phyloP scores from a whole-genome alignment of 306 rosid genomes.

The Hylodesmum podocarpum region DNA sequence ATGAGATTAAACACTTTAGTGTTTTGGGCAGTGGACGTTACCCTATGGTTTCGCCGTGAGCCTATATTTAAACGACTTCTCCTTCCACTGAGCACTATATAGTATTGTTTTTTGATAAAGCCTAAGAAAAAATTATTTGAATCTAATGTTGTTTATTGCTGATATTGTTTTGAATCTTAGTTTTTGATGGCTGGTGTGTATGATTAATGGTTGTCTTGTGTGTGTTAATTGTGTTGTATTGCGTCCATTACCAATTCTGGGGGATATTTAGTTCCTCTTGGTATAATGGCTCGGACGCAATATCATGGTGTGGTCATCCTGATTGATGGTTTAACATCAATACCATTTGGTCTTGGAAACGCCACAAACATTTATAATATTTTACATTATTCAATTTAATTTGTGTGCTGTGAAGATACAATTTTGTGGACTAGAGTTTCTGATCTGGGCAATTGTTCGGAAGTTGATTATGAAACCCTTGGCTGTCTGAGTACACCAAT shows the following conservation, averaged over 20 bases:
- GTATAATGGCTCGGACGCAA: constrained; percentile 93
- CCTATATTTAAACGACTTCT: constrained; percentile 78
- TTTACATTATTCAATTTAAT: too few species aligned
- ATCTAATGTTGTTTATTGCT: not conserved
- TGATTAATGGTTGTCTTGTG: too few species aligned
- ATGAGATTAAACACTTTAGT: constrained; percentile 77
- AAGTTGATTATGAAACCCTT: constrained; percentile 79
- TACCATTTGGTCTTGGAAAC: constrained; percentile 90
- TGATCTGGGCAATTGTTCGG: constrained; percentile 64
- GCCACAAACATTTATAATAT: constrained; percentile 49
- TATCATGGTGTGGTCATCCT: constrained; percentile 70
- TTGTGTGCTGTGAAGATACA: constrained; percentile 59
- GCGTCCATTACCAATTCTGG: constrained; percentile 90
- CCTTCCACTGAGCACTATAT: constrained; percentile 90
- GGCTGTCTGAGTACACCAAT: constrained; percentile 89
- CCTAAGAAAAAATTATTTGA: too few species aligned
- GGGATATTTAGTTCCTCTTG: constrained; percentile 58
- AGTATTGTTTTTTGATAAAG: not conserved
- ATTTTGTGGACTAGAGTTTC: constrained; percentile 89
- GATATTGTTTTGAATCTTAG: too few species aligned
- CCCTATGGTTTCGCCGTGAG: constrained; percentile 73
- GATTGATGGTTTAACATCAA: constrained; percentile 54
- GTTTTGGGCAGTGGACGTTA: constrained; percentile 82
- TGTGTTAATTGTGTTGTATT: not conserved
- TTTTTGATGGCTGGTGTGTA: not conserved